Evolutionary conservation across 768 basidiomycete species (phyloP).

Genomic region (Pluteus cervinus): DNA sequence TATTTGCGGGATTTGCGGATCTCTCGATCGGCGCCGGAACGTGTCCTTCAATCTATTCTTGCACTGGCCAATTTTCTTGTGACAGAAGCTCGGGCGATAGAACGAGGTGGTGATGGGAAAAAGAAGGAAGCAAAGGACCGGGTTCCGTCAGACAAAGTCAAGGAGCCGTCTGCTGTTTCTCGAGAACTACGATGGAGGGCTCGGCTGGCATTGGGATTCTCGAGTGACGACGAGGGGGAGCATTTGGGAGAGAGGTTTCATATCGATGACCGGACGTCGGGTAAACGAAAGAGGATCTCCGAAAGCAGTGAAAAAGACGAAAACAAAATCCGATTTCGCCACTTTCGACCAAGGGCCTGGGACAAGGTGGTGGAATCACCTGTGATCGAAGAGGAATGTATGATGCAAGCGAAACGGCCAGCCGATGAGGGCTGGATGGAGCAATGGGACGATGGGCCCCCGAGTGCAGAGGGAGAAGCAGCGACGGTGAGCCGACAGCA

Average conservation of each 20-base stretch:
- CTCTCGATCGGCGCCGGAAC: slow-evolving; percentile 28
- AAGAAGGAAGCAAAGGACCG: slow-evolving; percentile 78
- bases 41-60: slow-evolving; percentile 67
- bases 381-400: slow-evolving; percentile 30
- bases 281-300: slow-evolving; percentile 39
- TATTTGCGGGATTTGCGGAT: slow-evolving; percentile 68
- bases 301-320: slow-evolving; percentile 20
- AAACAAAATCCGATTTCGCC: slow-evolving; percentile 38
- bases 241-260: slow-evolving; percentile 18
- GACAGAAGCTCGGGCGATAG: slow-evolving; percentile 65
- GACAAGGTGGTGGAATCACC: slow-evolving; percentile 45
- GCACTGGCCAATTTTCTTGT: slow-evolving; percentile 77
- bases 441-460: slow-evolving; percentile 36
- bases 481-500: slow-evolving; percentile 38
- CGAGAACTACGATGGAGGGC: slow-evolving; percentile 85
- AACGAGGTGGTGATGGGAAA: slow-evolving; percentile 61
- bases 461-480: slow-evolving; percentile 22
- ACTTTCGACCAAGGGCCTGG: slow-evolving; percentile 69
- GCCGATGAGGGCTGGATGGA: slow-evolving; percentile 35
- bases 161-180: slow-evolving; percentile 76
- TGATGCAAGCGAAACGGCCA: slow-evolving; percentile 32
- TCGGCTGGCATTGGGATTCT: slow-evolving; percentile 50
- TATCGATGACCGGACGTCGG: background rate
- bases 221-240: slow-evolving; percentile 62
- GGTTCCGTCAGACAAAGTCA: slow-evolving; percentile 74